Evolutionary conservation across 176 grass and related monocot species (phyloP).

Genomic region (Luzula sylvatica): DNA sequence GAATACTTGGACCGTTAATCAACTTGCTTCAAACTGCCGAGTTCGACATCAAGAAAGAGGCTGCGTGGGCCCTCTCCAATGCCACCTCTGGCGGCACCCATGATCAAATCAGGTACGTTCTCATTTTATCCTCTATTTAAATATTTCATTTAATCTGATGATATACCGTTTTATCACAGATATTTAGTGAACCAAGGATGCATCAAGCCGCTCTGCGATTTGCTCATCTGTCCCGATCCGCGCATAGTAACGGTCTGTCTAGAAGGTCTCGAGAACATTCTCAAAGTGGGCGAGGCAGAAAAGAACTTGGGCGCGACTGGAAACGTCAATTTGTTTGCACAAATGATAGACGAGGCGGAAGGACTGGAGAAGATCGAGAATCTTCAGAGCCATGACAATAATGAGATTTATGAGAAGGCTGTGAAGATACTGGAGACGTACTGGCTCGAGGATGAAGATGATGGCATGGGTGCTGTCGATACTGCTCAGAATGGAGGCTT

Average conservation of each 20-base stretch:
- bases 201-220: constrained; percentile 80
- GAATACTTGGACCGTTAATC: constrained; percentile 63
- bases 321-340: constrained; percentile 48
- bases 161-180: constrained; percentile 20
- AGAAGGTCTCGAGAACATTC: constrained; percentile 91
- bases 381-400: constrained; percentile 83
- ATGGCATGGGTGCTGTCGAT: constrained; percentile 49
- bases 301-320: constrained; percentile 41
- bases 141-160: neutral
- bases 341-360: constrained; percentile 80
- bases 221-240: constrained; percentile 70
- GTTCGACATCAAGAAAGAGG: constrained; percentile 99
- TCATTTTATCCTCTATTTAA: neutral
- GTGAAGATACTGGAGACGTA: constrained; percentile 91
- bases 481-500: constrained; percentile 40
- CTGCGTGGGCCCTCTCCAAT: constrained; percentile 96
- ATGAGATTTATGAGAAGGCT: constrained; percentile 83
- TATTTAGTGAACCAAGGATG: constrained; percentile 56
- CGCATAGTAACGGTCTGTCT: constrained; percentile 78
- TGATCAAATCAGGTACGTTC: constrained; percentile 84
- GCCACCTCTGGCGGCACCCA: constrained; percentile 77
- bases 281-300: constrained; percentile 74
- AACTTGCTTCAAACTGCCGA: constrained; percentile 87
- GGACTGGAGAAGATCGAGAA: constrained; percentile 92
- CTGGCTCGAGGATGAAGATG: constrained; percentile 93